Base-by-base conservation (phyloP, 345 rosid genomes). In the Carallia pectinifolia region DNA sequence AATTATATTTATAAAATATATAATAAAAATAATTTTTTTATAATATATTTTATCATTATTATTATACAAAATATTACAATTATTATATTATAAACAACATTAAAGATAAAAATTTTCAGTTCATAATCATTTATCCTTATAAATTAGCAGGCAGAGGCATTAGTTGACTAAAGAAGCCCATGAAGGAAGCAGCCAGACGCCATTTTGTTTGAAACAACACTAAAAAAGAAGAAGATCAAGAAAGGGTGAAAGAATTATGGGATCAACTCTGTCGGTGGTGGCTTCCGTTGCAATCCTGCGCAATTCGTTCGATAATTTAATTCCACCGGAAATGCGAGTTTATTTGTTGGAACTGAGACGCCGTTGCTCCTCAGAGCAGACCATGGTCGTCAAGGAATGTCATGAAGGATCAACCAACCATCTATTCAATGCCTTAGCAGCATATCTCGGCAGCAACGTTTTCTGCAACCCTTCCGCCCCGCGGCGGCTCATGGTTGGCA, bases 261-360 rank as follows among this genome's bases (percentile, higher is more conserved):
- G 71, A 5, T 53, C 81, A 30, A 61, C 60, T 31, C 61, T 73
- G 3, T 80, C 83, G 0, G 61, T 79, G 13, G 12, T 73, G 34
- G 88, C 88, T 38, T 71, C 84, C 29, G 44, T 80, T 23, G 76
- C 81, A 15, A 73, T 84, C 15, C 62, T 84, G 18, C 80, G 85
- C 7, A 65, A 59, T 72, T 73, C 81, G 2, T 18, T 77, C 75
- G 71, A 80, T 8, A 71, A 71, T 0, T 52, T 77, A 27, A 7
- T 84, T 19, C 85, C 88, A 0, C 73, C 55, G 34, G 82, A 79
- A 40, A 1, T 81, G 0, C 80, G 75, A 4, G 64, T 36, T 15
- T 81, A 54, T 52, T 6, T 82, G 2, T 19, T 53, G 64, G 54
- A 52, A 27, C 31, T 74, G 71, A 16, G 52, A 19, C 79, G 79